Conservation (phyloP, 2,329 filamentous ascomycete species). For the Aspergillus phoenicis region DNA sequence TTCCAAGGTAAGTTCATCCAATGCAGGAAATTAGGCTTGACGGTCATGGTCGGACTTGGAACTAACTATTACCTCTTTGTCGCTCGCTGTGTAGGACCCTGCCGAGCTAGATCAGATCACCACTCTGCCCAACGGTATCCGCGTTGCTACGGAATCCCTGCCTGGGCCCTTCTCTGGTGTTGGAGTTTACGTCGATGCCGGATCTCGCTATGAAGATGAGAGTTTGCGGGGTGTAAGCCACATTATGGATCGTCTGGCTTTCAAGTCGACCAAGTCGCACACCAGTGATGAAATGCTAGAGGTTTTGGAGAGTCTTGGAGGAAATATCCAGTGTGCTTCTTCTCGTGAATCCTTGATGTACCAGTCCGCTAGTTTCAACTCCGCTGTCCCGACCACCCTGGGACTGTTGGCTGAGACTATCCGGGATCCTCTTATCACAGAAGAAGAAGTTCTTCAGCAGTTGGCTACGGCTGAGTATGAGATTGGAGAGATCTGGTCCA, state of each 20-base stretch:
- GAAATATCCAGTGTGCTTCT: slow-evolving; percentile 95
- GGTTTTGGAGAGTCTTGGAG: slow-evolving; percentile 81
- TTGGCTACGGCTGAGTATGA: slow-evolving; percentile 92
- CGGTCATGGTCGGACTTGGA: background rate
- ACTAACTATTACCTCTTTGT: slow-evolving; percentile 12
- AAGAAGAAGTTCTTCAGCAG: slow-evolving; percentile 83
- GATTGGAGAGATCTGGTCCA: slow-evolving; percentile 95
- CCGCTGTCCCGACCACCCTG: slow-evolving; percentile 78
- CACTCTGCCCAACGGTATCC: slow-evolving; percentile 85
- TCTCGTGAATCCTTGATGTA: slow-evolving; percentile 98
- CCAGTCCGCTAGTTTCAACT: slow-evolving; percentile 96
- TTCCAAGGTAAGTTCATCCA: slow-evolving; percentile 34
- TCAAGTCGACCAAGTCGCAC: slow-evolving; percentile 77
- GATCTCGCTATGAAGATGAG: slow-evolving; percentile 88
- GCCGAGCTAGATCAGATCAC: slow-evolving; percentile 86
- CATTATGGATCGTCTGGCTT: slow-evolving; percentile 92
- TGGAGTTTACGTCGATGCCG: slow-evolving; percentile 93
- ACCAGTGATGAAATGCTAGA: slow-evolving; percentile 85
- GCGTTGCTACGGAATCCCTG: slow-evolving; percentile 90
- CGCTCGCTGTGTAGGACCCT: slow-evolving; percentile 63
- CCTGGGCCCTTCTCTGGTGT: slow-evolving; percentile 94
- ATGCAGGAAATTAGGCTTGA: background rate
- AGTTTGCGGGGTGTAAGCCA: slow-evolving; percentile 87
- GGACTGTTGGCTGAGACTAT: slow-evolving; percentile 91
- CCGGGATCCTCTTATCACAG: slow-evolving; percentile 78